Evolutionary conservation across 768 basidiomycete species (phyloP).

Genomic region (Phanerochaete sordida): DNA sequence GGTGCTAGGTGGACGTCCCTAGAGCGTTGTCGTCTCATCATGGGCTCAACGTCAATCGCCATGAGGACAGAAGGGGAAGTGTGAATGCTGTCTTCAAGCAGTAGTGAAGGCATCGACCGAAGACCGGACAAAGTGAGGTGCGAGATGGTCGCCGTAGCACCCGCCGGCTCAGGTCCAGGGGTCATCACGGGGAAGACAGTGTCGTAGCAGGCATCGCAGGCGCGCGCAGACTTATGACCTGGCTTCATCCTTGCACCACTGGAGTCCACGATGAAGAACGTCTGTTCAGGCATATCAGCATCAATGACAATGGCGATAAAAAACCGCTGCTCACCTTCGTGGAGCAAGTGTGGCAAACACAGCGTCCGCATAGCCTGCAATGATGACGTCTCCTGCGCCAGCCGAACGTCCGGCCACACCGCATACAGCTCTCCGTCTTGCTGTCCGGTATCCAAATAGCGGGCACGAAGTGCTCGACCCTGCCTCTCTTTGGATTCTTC

Average conservation of each 20-base stretch:
- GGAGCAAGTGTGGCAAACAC: conserved; percentile 85
- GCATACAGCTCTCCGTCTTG: conserved; percentile 81
- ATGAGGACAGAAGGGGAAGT: neutral
- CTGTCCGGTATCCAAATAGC: conserved; percentile 92
- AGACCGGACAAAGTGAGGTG: conserved; percentile 50
- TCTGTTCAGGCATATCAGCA: conserved; percentile 40
- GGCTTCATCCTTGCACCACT: conserved; percentile 32
- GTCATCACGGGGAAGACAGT: conserved; percentile 71
- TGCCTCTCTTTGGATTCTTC: conserved; percentile 38
- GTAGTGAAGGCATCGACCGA: conserved; percentile 54
- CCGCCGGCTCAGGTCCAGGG: neutral
- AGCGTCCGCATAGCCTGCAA: conserved; percentile 80
- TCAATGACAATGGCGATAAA: neutral
- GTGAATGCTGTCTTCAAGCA: conserved; percentile 23
- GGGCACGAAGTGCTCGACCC: conserved; percentile 82
- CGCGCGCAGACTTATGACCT: conserved; percentile 61
- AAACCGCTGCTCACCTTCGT: conserved; percentile 50
- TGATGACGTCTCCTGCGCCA: conserved; percentile 82
- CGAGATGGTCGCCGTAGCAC: conserved; percentile 27
- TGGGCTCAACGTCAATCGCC: conserved; percentile 28
- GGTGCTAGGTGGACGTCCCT: conserved; percentile 14
- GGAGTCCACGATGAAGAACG: conserved; percentile 75
- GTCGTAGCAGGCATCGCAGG: conserved; percentile 85
- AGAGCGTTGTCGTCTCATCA: conserved; percentile 17
- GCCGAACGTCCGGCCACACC: conserved; percentile 73